Evolutionary conservation across 2,329 filamentous ascomycete genomes (phyloP).

Genomic region (Arachnomyces sp.): DNA sequence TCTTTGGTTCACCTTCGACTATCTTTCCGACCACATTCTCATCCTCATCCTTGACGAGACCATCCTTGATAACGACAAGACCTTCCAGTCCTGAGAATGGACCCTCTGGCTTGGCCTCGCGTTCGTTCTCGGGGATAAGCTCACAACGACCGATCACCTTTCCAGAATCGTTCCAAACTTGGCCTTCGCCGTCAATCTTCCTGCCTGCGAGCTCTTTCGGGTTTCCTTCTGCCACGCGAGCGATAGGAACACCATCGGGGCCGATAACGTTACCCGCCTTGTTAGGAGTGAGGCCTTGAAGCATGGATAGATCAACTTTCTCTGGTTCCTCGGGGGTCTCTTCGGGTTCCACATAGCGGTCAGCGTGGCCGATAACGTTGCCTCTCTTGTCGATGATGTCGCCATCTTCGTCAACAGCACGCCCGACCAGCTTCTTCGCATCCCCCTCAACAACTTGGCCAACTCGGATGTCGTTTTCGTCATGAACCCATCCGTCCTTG

Average conservation of each 20-base stretch:
- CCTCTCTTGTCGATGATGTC: slow-evolving; percentile 56
- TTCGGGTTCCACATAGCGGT: slow-evolving; percentile 27
- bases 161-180: slow-evolving; percentile 50
- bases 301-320: slow-evolving; percentile 43
- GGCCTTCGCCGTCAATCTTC: slow-evolving; percentile 49
- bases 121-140: slow-evolving; percentile 51
- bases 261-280: slow-evolving; percentile 53
- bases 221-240: slow-evolving; percentile 50
- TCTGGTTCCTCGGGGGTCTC: slow-evolving; percentile 43
- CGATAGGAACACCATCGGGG: slow-evolving; percentile 47
- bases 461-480: slow-evolving; percentile 40
- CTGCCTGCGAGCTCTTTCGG: slow-evolving; percentile 49
- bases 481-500: slow-evolving; percentile 42
- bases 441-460: slow-evolving; percentile 53
- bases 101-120: slow-evolving; percentile 48
- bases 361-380: slow-evolving; percentile 54
- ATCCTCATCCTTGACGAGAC: slow-evolving; percentile 64
- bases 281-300: slow-evolving; percentile 49
- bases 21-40: slow-evolving; percentile 68
- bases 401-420: slow-evolving; percentile 55
- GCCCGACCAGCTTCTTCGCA: slow-evolving; percentile 51
- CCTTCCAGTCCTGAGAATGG: slow-evolving; percentile 52
- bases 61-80: slow-evolving; percentile 51
- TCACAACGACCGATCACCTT: slow-evolving; percentile 52
- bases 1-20: slow-evolving; percentile 62